Base-by-base conservation (phyloP, 306 rosid genomes). In the Biancaea sappan region DNA sequence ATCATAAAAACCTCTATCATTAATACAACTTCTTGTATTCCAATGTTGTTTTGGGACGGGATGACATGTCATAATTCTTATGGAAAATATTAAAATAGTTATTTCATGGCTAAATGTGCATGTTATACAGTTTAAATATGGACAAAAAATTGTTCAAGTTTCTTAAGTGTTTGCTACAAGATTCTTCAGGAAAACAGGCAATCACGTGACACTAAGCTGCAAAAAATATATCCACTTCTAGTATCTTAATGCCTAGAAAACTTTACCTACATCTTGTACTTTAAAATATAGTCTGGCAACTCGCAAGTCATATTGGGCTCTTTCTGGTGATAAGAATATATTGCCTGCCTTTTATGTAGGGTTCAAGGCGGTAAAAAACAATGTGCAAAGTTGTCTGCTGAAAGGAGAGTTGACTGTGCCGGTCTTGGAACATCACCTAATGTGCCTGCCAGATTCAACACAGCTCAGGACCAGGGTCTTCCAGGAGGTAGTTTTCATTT, bases 271-370 rank as follows among this genome's bases (percentile, higher is more conserved):
- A 13, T 16, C 8, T 43, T 43, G 48, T 43, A 4, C 15, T 46
- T 3, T 6, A n/a, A n/a, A 16, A 16, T n/a, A 46, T 13, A 4
- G n/a, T 26, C 28, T 8, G 0, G 24, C 32, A 8, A 26, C 29
- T 10, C 22, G 24, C n/a, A 1, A 19, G 38, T 62, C 37, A 34
- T 47, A 4, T 26, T 32, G 31, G 40, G 22, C 71, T 24, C 38
- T 44, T 25, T 66, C n/a, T 16, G 5, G 38, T 26, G 40, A 29
- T n/a, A 14, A 59, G 28, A 8, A 1, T 60, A n/a, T 74, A 22
- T 29, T n/a, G 64, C 34, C 8, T 50, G 38, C 79, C 25, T 68
- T 18, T 21, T 32, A 21, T 44, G 54, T 68, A 77, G 81, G 53
- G 32, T 57, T 12, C n/a, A 64, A 44, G 24, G 18, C n/a, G 10